These are phyloP conservation scores for Ophiostoma ulmi DNA, from an alignment of 2,329 filamentous ascomycete genomes.

Conservation along the genomic window DNA sequence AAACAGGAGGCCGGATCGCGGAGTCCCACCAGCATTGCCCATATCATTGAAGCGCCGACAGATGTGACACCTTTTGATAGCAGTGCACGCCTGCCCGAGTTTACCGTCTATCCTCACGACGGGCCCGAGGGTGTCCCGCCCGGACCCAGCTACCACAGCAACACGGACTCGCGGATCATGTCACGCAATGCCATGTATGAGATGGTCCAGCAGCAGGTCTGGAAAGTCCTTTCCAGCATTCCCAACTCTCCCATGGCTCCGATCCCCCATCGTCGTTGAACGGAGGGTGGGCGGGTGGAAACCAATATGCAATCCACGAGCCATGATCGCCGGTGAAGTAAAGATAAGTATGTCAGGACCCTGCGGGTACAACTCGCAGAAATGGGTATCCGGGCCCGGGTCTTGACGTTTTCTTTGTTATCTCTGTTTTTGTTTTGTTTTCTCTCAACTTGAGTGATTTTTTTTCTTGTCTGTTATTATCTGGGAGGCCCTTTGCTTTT, in stretches of 20 bases:
- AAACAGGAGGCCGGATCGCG: neutral
- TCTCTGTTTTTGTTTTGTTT: neutral
- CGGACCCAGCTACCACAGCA: neutral
- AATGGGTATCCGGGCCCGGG: neutral
- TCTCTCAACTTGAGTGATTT: neutral
- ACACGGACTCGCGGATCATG: neutral
- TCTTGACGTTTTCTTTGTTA: neutral
- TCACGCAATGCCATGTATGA: constrained; percentile 1
- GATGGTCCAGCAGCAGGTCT: constrained; percentile 22
- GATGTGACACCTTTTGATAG: neutral
- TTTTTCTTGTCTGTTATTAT: constrained; percentile 6
- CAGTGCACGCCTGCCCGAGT: neutral
- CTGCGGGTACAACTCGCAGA: neutral
- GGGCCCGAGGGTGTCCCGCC: neutral
- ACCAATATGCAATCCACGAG: neutral
- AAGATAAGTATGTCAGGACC: neutral
- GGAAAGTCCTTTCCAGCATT: constrained; percentile 14
- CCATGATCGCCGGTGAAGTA: neutral
- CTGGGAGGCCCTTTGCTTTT: constrained; percentile 16
- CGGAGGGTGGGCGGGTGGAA: neutral
- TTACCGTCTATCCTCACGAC: neutral
- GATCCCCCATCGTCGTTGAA: neutral
- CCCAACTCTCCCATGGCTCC: constrained; percentile 14
- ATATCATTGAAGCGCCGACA: neutral
- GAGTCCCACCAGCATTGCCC: neutral